Evolutionary conservation across 768 basidiomycete genomes (phyloP), one percentile per base, ranked within the genome.

Genomic region (Galerina marginata): DNA sequence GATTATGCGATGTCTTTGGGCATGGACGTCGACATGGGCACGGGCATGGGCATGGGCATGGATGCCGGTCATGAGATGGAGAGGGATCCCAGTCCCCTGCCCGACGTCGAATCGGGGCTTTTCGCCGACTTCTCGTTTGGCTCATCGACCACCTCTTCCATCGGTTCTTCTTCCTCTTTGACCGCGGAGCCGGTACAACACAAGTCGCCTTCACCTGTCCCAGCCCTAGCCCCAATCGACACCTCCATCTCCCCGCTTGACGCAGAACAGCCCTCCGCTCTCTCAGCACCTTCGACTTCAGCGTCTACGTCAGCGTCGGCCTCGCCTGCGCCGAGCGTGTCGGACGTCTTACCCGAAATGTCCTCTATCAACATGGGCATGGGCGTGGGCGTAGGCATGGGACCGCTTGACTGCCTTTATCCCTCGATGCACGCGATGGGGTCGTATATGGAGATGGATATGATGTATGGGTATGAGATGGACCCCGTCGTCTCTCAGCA

Each of bases 61-160:
- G 14, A 37, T 50, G 49, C 20, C 12, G 37, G 14, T 23, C 20
- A 20, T 20, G 20, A 33, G 7, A 40, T 66, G n/a, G 64, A 63
- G 37, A 47, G 66, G n/a, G 66, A 67, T 33, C 59, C 62, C 1
- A 58, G 55, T 23, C 66, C 66, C 12, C 47, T 67, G 1, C 66
- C 66, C 0, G 64, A 65, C 15, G 66, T 67, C 23, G 64, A 67
- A 26, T 25, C 59, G 2, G 57, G 47, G n/a, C 47, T 65, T 1
- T 67, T 67, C 42, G 50, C 45, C 0, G 56, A 64, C n/a, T 67
- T 67, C 45, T 62, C 63, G 1, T 67, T 67, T 12, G 54, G 54
- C 2, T 44, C 52, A 20, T 20, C 20, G 20, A 20, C 1, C 20
- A 20, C 33, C 33, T 37, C 25, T 52, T 39, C 14, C 37, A 39